Percentiles rank a stretch among this genome's conserved stretches.
phyloP scores from a whole-genome alignment of 768 basidiomycete species.

The Leccinum truebloodii region DNA sequence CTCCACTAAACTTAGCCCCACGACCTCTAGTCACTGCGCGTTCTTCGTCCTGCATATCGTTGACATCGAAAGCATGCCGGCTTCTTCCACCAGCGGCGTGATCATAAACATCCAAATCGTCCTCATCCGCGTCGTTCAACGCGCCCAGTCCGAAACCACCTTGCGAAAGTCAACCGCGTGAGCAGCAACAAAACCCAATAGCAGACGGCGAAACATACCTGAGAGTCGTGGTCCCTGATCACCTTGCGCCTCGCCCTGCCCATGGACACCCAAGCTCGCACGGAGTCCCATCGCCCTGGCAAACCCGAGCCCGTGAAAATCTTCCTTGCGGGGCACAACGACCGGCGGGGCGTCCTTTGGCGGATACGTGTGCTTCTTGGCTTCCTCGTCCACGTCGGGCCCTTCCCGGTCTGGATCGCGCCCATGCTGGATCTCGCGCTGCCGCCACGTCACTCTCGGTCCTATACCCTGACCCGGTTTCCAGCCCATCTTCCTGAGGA shows the following conservation, averaged over 20 bases:
- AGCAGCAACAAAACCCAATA: neutral
- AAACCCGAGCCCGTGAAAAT: constrained; percentile 82
- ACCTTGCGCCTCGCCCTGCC: constrained; percentile 18
- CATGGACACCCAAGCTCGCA: constrained; percentile 51
- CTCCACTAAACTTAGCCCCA: constrained; percentile 10
- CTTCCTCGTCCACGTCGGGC: constrained; percentile 73
- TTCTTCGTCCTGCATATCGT: constrained; percentile 66
- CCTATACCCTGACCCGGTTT: constrained; percentile 90
- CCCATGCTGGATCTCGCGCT: constrained; percentile 71
- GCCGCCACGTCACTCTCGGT: constrained; percentile 77
- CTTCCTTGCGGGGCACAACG: constrained; percentile 66
- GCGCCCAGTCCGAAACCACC: constrained; percentile 90
- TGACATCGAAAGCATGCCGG: constrained; percentile 65
- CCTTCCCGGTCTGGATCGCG: constrained; percentile 40
- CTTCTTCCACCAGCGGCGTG: constrained; percentile 39
- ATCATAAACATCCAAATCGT: constrained; percentile 87
- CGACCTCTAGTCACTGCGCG: constrained; percentile 44
- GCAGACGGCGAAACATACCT: constrained; percentile 38
- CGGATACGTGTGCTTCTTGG: constrained; percentile 83
- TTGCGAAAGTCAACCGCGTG: constrained; percentile 27
- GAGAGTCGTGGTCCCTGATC: constrained; percentile 55
- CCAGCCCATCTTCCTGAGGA: constrained; percentile 97
- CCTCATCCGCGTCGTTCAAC: constrained; percentile 91
- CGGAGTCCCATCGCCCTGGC: constrained; percentile 60
- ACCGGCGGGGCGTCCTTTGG: constrained; percentile 75